phyloP scores from a whole-genome alignment of 2,329 filamentous ascomycete genomes.

The Pseudogymnoascus sp. region DNA sequence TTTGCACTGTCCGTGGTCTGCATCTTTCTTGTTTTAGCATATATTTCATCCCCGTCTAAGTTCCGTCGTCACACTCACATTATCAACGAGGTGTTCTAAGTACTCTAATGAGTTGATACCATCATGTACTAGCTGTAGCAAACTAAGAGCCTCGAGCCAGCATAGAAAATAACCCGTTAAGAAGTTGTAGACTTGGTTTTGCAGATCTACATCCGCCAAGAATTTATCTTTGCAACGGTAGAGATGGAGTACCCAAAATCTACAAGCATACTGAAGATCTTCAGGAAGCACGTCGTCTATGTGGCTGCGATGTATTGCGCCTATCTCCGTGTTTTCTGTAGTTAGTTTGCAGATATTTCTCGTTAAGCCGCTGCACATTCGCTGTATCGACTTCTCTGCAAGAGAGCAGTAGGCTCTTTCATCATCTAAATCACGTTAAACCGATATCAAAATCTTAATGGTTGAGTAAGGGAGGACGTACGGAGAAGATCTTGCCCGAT shows the following conservation, averaged over 20 bases:
- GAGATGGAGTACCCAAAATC: constrained; percentile 31
- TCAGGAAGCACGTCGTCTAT: background rate
- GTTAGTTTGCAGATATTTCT: constrained; percentile 15
- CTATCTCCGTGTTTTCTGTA: background rate
- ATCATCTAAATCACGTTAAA: background rate
- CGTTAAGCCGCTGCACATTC: constrained; percentile 23
- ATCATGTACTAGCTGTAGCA: constrained; percentile 13
- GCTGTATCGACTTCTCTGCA: constrained; percentile 35
- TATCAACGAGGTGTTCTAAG: constrained; percentile 14
- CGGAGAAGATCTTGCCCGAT: background rate
- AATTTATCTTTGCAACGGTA: background rate
- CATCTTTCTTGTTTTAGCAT: background rate
- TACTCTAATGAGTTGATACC: constrained; percentile 13
- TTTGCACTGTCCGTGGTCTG: background rate
- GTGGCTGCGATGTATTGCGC: background rate
- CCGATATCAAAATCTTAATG: background rate
- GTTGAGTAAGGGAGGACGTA: background rate
- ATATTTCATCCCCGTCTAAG: background rate
- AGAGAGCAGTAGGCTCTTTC: constrained; percentile 14
- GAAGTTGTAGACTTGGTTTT: constrained; percentile 16
- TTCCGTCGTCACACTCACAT: background rate
- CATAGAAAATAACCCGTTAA: constrained; percentile 20
- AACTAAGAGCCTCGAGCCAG: constrained; percentile 25
- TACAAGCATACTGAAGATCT: constrained; percentile 27
- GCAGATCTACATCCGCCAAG: background rate